These are phyloP conservation scores for Hypoxylon fuscum DNA, from an alignment of 495 filamentous ascomycete genomes.

Conservation along the genomic window DNA sequence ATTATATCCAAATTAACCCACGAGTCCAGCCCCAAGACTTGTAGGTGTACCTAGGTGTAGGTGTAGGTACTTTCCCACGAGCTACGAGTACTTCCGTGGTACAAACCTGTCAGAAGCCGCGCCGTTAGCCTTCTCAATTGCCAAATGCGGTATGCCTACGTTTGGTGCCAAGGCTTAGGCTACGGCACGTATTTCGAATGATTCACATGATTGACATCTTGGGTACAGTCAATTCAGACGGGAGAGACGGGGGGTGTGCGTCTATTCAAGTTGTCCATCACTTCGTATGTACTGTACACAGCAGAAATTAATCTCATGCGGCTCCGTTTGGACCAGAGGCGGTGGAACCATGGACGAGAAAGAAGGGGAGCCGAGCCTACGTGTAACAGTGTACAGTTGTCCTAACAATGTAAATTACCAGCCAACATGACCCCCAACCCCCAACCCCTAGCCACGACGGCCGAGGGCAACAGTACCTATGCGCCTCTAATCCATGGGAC, in stretches of 20 bases:
- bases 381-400: slow-evolving; percentile 30
- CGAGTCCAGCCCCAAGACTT: slow-evolving; percentile 3
- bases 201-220: slow-evolving; percentile 20
- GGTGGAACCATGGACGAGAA: slow-evolving; percentile 28
- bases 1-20: slow-evolving; percentile 25
- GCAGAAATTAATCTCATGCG: slow-evolving; percentile 40
- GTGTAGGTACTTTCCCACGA: slow-evolving; percentile 15
- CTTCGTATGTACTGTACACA: slow-evolving; percentile 21
- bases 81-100: slow-evolving; percentile 21
- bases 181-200: neutral
- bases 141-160: slow-evolving; percentile 16
- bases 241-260: slow-evolving; percentile 20
- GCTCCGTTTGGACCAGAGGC: slow-evolving; percentile 38
- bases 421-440: neutral
- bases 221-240: neutral
- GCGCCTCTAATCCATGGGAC: slow-evolving; percentile 15
- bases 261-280: slow-evolving; percentile 18
- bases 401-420: neutral
- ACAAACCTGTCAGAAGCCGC: slow-evolving; percentile 31
- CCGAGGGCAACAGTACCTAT: neutral
- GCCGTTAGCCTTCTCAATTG: slow-evolving; percentile 18
- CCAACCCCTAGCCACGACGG: slow-evolving; percentile 1
- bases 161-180: slow-evolving; percentile 15
- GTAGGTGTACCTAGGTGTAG: neutral
- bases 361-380: slow-evolving; percentile 33